Evolutionary conservation across 768 basidiomycete genomes (phyloP), one percentile per base, ranked within the genome.

Genomic region (Cubamyces lactineus): DNA sequence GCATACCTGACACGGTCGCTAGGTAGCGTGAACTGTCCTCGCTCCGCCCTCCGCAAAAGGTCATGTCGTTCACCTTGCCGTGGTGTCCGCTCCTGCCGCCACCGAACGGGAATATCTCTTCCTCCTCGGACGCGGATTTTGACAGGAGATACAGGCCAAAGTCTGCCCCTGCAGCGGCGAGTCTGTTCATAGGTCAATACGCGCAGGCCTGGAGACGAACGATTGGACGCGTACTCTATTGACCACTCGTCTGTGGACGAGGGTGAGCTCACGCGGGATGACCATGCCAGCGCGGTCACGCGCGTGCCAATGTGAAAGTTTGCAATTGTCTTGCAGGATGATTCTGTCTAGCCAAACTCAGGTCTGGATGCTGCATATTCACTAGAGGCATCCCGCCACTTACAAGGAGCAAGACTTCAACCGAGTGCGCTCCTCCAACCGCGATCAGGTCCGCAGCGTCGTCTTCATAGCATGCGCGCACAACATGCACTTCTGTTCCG

Each of bases 11-110:
- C 28, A 91, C 88, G 11, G 91, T 90, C 8, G 89, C 92, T 61
- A 94, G 82, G 73, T 92, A 91, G 65, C 89, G 82, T 46, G 81
- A 77, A 65, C 81, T 83, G 67, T 91, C 89, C 64, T 84, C 80
- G 45, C 83, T 84, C 65, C 80, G 84, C 2, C 91, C 90, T 0
- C 91, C 91, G 71, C 89, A 91, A 67, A 91, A 94, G 23, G 84
- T 78, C 79, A 94, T 87, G 65, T 87, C 91, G 65, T 86, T 92
- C 16, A 94, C 79, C 68, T 80, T 84, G 41, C 86, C 88, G 72
- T 92, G 90, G 68, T 94, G 92, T 1, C 91, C 92, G 65, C 86
- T 91, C 34, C 91, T 77, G 1, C 90, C 90, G 2, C 91, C 91
- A 26, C 90, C 92, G 68, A 94, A 93, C 6, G 83, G 74, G 63